phyloP scores from a whole-genome alignment of 768 basidiomycete genomes.

The Trametes villosa region DNA sequence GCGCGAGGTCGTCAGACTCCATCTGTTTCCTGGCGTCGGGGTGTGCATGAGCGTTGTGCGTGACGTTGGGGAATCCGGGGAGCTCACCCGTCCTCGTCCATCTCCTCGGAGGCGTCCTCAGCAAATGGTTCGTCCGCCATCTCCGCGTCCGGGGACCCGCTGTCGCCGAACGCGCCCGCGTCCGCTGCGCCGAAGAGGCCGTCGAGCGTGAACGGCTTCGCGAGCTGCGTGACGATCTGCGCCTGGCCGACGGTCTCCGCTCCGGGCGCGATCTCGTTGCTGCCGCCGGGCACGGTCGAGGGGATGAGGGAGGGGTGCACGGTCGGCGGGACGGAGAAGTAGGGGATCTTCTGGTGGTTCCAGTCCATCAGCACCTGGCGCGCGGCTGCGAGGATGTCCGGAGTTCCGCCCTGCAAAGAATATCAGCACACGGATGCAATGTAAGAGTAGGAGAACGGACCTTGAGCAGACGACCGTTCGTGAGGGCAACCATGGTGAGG shows the following conservation, averaged over 20 bases:
- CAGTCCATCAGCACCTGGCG: constrained; percentile 86
- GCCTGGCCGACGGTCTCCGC: constrained; percentile 83
- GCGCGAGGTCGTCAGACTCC: constrained; percentile 37
- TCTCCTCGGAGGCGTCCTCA: constrained; percentile 35
- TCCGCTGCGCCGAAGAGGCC: constrained; percentile 84
- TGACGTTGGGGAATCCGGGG: too few species aligned
- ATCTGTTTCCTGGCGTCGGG: constrained; percentile 30
- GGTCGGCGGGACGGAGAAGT: constrained; percentile 78
- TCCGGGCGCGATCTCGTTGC: constrained; percentile 59
- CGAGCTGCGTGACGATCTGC: constrained; percentile 71
- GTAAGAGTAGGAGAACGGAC: constrained; percentile 38
- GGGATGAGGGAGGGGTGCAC: constrained; percentile 81
- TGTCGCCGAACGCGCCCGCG: constrained; percentile 70
- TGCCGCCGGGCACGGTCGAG: constrained; percentile 43
- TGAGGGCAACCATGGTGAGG: constrained; percentile 86
- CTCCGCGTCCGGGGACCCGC: constrained; percentile 30
- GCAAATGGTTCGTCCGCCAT: constrained; percentile 42
- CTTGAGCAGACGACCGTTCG: constrained; percentile 82
- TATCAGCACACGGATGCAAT: neutral
- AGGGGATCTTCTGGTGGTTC: constrained; percentile 96
- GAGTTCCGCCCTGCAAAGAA: constrained; percentile 78
- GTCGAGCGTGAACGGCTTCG: constrained; percentile 79
- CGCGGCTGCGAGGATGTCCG: constrained; percentile 82
- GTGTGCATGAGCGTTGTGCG: too few species aligned
- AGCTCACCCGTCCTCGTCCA: constrained; percentile 46